Evolutionary conservation across 2,329 filamentous ascomycete species (phyloP).

Genomic region (Xylariomycetidae sp.): DNA sequence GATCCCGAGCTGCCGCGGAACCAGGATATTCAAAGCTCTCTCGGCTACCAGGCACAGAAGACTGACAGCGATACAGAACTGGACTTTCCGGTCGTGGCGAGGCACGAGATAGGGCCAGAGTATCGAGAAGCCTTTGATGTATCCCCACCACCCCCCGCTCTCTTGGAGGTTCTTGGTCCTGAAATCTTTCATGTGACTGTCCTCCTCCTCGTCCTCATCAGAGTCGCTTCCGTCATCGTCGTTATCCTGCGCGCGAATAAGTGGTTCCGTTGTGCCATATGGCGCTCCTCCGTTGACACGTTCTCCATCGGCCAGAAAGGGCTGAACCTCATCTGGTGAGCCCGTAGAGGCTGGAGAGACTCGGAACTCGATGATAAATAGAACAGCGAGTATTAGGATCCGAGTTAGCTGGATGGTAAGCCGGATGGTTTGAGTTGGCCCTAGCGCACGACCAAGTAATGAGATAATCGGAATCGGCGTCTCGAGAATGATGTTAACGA

Average conservation of each 20-base stretch:
- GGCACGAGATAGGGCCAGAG: constrained; percentile 27
- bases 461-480: too few relatives aligned
- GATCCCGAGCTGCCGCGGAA: constrained; percentile 28
- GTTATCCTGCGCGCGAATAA: not conserved
- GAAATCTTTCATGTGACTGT: constrained; percentile 1
- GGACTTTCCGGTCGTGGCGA: constrained; percentile 25
- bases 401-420: not conserved
- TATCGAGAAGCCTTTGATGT: constrained; percentile 8
- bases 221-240: constrained; percentile 1
- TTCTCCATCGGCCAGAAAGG: not conserved
- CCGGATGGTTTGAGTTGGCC: not conserved
- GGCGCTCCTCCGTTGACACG: not conserved
- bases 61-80: constrained; percentile 22
- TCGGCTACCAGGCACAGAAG: constrained; percentile 17
- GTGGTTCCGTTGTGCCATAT: not conserved
- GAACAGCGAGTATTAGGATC: too few relatives aligned
- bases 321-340: not conserved
- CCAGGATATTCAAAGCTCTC: constrained; percentile 25
- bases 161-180: constrained; percentile 19
- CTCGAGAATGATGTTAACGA: too few relatives aligned
- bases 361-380: not conserved
- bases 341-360: not conserved
- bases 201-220: constrained; percentile 3
- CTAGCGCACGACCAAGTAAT: too few relatives aligned
- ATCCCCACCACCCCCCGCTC: constrained; percentile 15